phyloP scores from a whole-genome alignment of 176 grass and related monocot genomes.

The Phoenix dactylifera region DNA sequence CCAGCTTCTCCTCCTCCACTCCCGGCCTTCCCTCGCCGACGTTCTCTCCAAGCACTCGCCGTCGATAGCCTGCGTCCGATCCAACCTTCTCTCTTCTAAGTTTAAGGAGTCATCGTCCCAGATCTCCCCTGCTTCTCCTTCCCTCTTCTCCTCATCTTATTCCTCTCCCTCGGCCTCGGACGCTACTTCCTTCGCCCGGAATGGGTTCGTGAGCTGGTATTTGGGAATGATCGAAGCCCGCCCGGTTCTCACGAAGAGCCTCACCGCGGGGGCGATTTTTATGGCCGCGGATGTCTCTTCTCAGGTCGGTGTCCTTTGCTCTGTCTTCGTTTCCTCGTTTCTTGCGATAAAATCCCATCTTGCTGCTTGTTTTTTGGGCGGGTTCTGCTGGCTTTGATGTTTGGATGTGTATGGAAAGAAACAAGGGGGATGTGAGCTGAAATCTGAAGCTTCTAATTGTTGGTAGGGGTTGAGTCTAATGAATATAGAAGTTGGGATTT shows the following conservation, averaged over 20 bases:
- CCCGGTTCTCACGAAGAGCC: constrained; percentile 80
- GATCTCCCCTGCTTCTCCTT: constrained; percentile 16
- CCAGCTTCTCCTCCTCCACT: constrained; percentile 25
- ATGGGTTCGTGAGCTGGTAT: constrained; percentile 58
- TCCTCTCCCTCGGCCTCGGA: not conserved
- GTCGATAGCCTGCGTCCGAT: constrained; percentile 27
- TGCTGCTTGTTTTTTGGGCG: not conserved
- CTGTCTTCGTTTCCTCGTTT: not conserved
- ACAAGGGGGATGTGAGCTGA: too few relatives aligned
- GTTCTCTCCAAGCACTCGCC: constrained; percentile 7
- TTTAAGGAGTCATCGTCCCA: not conserved
- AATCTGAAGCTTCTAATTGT: too few relatives aligned
- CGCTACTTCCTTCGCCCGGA: constrained; percentile 9
- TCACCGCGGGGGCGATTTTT: constrained; percentile 80
- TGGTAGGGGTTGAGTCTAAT: too few relatives aligned
- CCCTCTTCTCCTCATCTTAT: not conserved
- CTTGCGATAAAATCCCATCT: not conserved
- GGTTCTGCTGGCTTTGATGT: not conserved
- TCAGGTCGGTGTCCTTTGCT: constrained; percentile 35
- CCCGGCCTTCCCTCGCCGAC: constrained; percentile 15
- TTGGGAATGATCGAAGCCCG: constrained; percentile 55
- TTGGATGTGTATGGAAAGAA: not conserved
- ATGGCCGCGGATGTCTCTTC: constrained; percentile 65
- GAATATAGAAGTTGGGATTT: too few relatives aligned
- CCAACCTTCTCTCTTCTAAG: constrained; percentile 40